A percentile compares a stretch with the other conserved stretches of the same genome.
These are phyloP conservation scores for Boletus tylopilopsis DNA, from an alignment of 768 basidiomycete species.

Conservation along the genomic window DNA sequence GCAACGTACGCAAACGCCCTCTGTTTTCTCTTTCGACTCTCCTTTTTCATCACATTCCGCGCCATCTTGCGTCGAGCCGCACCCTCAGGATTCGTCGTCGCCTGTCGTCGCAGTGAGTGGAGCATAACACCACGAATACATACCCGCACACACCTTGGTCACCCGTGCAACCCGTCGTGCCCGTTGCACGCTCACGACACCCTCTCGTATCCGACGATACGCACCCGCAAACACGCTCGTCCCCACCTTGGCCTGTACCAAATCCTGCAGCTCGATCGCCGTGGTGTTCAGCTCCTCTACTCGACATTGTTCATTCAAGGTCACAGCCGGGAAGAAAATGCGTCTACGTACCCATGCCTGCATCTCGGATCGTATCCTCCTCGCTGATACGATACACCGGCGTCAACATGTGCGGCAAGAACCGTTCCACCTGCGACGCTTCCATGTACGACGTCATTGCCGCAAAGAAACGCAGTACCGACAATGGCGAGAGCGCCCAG, in stretches of 20 bases:
- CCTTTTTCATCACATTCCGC: constrained; percentile 74
- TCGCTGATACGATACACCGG: constrained; percentile 86
- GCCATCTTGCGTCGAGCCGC: constrained; percentile 74
- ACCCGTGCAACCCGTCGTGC: constrained; percentile 66
- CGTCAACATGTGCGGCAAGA: constrained; percentile 79
- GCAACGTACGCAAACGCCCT: constrained; percentile 56
- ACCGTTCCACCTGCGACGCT: constrained; percentile 51
- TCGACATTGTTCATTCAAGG: too few species aligned
- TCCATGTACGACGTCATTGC: constrained; percentile 81
- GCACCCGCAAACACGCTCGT: constrained; percentile 74
- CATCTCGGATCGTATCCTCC: constrained; percentile 78
- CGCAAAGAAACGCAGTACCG: constrained; percentile 89
- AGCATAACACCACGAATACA: too few species aligned
- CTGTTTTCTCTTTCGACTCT: constrained; percentile 78
- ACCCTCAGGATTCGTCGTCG: constrained; percentile 66
- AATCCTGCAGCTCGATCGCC: constrained; percentile 79
- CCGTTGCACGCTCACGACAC: constrained; percentile 58
- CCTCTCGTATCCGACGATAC: constrained; percentile 80
- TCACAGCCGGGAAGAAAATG: too few species aligned
- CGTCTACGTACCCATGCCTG: constrained; percentile 62
- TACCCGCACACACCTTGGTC: constrained; percentile 37
- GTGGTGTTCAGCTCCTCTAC: constrained; percentile 81
- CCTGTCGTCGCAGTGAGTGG: constrained; percentile 34
- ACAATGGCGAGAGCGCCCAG: constrained; percentile 80
- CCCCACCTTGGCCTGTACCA: constrained; percentile 85